These are phyloP conservation scores for Crepidotus variabilis DNA, from an alignment of 768 basidiomycete genomes.

Conservation along the genomic window DNA sequence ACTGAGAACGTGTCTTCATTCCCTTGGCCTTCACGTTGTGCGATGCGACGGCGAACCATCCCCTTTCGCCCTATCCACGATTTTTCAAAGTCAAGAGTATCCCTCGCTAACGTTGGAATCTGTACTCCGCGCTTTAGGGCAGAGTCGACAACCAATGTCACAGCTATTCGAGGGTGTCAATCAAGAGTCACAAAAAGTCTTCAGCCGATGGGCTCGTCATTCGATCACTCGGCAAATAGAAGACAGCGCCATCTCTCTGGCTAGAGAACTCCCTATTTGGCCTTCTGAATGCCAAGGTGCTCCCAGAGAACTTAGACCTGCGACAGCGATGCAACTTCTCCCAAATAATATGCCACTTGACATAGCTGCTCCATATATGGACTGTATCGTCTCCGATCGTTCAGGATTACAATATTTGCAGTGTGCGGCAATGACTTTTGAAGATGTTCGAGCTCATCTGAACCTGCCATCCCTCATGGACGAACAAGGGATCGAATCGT, in stretches of 20 bases:
- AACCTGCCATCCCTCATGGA: slow-evolving; percentile 10
- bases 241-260: slow-evolving; percentile 13
- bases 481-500: slow-evolving; percentile 1
- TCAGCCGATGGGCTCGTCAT: slow-evolving; percentile 30
- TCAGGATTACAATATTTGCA: slow-evolving; percentile 7
- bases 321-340: slow-evolving; percentile 14
- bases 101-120: slow-evolving; percentile 11
- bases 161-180: slow-evolving; percentile 20
- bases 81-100: slow-evolving; percentile 13
- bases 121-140: slow-evolving; percentile 16
- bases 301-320: slow-evolving; percentile 11
- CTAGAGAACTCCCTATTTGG: slow-evolving; percentile 32
- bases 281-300: slow-evolving; percentile 12
- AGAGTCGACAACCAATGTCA: slow-evolving; percentile 3
- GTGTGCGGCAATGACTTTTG: background rate
- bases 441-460: slow-evolving; percentile 7
- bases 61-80: slow-evolving; percentile 13
- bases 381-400: slow-evolving; percentile 11
- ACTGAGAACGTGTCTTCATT: slow-evolving; percentile 10
- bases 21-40: slow-evolving; percentile 13
- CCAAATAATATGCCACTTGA: slow-evolving; percentile 6
- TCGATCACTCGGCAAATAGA: slow-evolving; percentile 10
- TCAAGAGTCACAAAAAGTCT: slow-evolving; percentile 7
- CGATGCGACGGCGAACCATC: slow-evolving; percentile 13
- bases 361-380: slow-evolving; percentile 14